Evolutionary conservation across 2,329 filamentous ascomycete genomes (phyloP), one percentile per base, ranked within the genome.

Genomic region (Fusarium lyarnte): DNA sequence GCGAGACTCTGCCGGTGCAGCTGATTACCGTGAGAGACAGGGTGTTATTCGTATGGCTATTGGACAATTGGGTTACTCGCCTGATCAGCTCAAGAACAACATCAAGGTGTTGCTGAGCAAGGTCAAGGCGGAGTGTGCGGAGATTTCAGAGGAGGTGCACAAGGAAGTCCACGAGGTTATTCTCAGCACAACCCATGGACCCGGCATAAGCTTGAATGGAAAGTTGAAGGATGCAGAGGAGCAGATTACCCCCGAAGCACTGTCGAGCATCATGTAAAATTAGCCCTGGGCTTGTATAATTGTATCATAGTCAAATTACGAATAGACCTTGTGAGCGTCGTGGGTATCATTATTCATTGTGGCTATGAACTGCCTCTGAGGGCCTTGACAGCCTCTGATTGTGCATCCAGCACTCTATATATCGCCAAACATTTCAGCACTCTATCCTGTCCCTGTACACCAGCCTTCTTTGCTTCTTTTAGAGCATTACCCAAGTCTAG

Each of bases 21-120:
- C 91, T 58, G 91, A 95, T 75, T 99, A 97, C 84, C 90, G 94
- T 79, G 96, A 99, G 85, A 88, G 92, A 74, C 83, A 91, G 74
- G 96, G 94, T 21, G 93, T 96, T 35, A 89, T 99, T 61, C 88
- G 95, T 66, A 89, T 98, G 87, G 92, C 94, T n/a, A 89, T 99
- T 69, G 96, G 95, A 9, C 94, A 98, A 84, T 83, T 99, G 79
- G 92, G 90, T 3, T 97, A 97, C 83, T 93, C 94, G 11, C 94
- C 96, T 6, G 91, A 96, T 77, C 90, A 96, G 87, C 84, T 99
- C 83, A 89, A 92, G 79, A 90, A 90, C 73, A 99, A 99, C 80
- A 88, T 99, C 81, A 92, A 91, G 83, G 85, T 90, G 29, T 90
- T 97, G 70, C 86, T 98, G 78, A 87, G 88, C 27, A 87, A 91